phyloP scores from a whole-genome alignment of 2,329 filamentous ascomycete species.

The Ophiostoma sp. region DNA sequence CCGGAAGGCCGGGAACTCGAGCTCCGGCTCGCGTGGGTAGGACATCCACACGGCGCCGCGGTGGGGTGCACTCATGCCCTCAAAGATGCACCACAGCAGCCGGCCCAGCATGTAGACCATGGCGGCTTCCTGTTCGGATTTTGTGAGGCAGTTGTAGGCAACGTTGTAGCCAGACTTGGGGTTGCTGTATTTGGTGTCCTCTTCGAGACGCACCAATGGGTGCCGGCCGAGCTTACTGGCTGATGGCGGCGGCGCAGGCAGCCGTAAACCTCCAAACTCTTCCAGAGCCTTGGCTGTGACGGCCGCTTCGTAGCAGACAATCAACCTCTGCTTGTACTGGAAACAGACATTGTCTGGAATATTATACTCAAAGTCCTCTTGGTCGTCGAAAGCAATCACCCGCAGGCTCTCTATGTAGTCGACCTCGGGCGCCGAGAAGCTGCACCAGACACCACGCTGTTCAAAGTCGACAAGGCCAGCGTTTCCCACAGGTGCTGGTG shows the following conservation, averaged over 20 bases:
- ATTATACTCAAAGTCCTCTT: constrained; percentile 36
- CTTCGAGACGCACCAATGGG: constrained; percentile 25
- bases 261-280: neutral
- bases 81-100: constrained; percentile 63
- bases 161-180: constrained; percentile 55
- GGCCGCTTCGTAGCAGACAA: constrained; percentile 45
- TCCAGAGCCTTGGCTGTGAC: neutral
- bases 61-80: constrained; percentile 60
- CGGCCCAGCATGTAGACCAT: constrained; percentile 65
- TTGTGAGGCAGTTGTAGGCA: constrained; percentile 55
- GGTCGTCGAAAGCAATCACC: constrained; percentile 52
- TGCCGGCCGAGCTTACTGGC: neutral
- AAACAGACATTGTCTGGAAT: constrained; percentile 43
- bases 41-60: constrained; percentile 59
- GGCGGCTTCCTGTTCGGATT: constrained; percentile 55
- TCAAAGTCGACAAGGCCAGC: constrained; percentile 62
- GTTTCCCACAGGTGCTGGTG: constrained; percentile 39
- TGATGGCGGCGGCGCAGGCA: neutral
- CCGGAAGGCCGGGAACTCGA: constrained; percentile 56
- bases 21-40: constrained; percentile 55
- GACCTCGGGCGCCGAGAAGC: constrained; percentile 61
- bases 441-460: constrained; percentile 63
- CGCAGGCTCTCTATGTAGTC: constrained; percentile 60
- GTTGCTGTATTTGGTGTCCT: constrained; percentile 45
- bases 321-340: constrained; percentile 45